Evolutionary conservation across 176 grass and related monocot genomes (phyloP).

Genomic region (Lolium rigidum): DNA sequence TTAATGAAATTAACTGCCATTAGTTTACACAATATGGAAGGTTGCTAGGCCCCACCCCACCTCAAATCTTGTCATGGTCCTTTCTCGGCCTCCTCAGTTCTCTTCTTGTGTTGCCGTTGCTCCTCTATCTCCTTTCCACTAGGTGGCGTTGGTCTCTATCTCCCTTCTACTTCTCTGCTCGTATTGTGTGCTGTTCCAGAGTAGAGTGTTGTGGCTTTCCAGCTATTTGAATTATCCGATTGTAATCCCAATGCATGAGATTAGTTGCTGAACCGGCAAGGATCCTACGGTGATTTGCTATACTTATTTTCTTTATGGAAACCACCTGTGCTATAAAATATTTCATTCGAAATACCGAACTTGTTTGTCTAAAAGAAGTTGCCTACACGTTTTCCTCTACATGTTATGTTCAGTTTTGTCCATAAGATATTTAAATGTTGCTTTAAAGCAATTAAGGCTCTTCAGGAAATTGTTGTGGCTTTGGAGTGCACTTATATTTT

Average conservation of each 20-base stretch:
- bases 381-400: not conserved
- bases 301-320: not conserved
- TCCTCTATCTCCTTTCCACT: not conserved
- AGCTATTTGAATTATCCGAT: not conserved
- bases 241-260: not conserved
- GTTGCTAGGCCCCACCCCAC: no score
- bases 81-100: not conserved
- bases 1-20: no score
- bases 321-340: not conserved
- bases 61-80: no score
- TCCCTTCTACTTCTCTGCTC: not conserved
- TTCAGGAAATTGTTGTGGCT: not conserved
- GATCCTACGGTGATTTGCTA: slow-evolving; percentile 5
- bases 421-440: no score
- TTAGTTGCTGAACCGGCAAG: not conserved
- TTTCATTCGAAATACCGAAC: slow-evolving; percentile 9
- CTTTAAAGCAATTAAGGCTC: not conserved
- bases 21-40: no score
- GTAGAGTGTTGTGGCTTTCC: not conserved
- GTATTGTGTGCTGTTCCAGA: not conserved
- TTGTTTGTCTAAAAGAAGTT: not conserved
- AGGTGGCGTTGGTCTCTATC: not conserved
- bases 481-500: not conserved
- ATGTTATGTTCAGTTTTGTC: not conserved
- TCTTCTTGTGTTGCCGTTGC: not conserved